Conservation (phyloP, 169 alveolate genomes). For the Cryptosporidium felis region DNA sequence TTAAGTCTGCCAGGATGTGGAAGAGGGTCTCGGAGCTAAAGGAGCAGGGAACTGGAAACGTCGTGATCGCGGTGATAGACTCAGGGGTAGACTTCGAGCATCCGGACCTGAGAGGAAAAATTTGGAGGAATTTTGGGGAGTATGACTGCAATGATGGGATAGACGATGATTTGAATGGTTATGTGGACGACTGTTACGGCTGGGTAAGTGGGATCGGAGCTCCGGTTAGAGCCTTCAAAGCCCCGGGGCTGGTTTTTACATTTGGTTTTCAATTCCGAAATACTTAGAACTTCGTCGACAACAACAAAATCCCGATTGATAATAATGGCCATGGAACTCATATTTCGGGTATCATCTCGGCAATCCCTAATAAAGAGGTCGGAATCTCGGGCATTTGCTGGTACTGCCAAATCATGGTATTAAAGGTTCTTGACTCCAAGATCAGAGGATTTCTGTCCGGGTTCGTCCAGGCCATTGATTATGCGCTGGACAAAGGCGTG, state of each 20-base stretch:
- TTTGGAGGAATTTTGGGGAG: constrained; percentile 79
- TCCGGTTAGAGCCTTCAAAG: no score
- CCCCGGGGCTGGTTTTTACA: no score
- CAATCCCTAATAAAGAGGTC: constrained; percentile 75
- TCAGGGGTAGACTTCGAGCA: constrained; percentile 79
- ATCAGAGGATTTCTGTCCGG: constrained; percentile 78
- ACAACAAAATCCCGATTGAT: constrained; percentile 80
- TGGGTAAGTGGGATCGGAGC: constrained; percentile 80
- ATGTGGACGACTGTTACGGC: constrained; percentile 80
- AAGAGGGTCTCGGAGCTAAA: constrained; percentile 38
- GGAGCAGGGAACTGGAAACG: constrained; percentile 45
- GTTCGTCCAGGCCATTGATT: constrained; percentile 78
- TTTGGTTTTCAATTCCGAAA: no score
- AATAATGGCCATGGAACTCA: constrained; percentile 81
- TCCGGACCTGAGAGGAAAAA: constrained; percentile 76
- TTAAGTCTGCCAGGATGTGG: constrained; percentile 61
- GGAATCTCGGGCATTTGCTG: constrained; percentile 81
- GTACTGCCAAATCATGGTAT: constrained; percentile 76
- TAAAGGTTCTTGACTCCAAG: constrained; percentile 76
- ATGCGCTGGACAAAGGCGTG: constrained; percentile 78
- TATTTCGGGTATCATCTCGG: constrained; percentile 80
- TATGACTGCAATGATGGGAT: constrained; percentile 73
- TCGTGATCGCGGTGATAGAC: constrained; percentile 77
- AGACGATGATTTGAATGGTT: constrained; percentile 79
- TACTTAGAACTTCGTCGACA: constrained; percentile 76